Conservation (phyloP, 495 filamentous ascomycete species). For the Daldinia caldariorum region DNA sequence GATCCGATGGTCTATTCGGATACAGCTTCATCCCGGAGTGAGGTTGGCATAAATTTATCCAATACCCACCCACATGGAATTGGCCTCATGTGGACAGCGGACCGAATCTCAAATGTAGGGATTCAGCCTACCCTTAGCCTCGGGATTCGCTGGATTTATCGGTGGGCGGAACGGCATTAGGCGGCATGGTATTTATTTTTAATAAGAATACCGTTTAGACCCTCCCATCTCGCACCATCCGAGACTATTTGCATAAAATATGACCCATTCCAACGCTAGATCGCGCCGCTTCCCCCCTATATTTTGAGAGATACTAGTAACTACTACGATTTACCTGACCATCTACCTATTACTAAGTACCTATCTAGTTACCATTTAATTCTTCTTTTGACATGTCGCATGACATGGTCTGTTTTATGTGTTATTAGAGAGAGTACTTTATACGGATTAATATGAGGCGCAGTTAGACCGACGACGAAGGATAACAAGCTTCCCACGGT, state of each 20-base stretch:
- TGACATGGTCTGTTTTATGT: constrained; percentile 8
- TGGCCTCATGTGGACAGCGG: neutral
- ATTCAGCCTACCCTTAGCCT: constrained; percentile 11
- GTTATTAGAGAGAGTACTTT: neutral
- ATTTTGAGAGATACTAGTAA: neutral
- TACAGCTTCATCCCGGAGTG: constrained; percentile 22
- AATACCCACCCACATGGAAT: constrained; percentile 8
- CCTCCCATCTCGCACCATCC: constrained; percentile 1
- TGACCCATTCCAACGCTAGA: constrained; percentile 6
- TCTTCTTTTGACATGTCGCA: neutral
- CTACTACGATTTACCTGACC: neutral
- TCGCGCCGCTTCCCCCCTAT: neutral
- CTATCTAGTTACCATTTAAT: neutral
- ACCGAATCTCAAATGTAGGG: neutral
- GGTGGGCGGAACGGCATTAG: neutral
- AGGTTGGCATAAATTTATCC: constrained; percentile 25
- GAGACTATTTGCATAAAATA: constrained; percentile 22
- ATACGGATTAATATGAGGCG: neutral
- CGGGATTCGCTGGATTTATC: constrained; percentile 9
- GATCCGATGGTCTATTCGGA: constrained; percentile 6
- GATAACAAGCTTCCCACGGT: neutral
- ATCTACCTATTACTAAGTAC: neutral
- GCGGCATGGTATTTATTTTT: neutral
- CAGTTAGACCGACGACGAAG: neutral
- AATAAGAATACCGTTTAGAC: constrained; percentile 3